Evolutionary conservation across 2,329 filamentous ascomycete species (phyloP).

Genomic region (Conoideocrella luteorostrata): DNA sequence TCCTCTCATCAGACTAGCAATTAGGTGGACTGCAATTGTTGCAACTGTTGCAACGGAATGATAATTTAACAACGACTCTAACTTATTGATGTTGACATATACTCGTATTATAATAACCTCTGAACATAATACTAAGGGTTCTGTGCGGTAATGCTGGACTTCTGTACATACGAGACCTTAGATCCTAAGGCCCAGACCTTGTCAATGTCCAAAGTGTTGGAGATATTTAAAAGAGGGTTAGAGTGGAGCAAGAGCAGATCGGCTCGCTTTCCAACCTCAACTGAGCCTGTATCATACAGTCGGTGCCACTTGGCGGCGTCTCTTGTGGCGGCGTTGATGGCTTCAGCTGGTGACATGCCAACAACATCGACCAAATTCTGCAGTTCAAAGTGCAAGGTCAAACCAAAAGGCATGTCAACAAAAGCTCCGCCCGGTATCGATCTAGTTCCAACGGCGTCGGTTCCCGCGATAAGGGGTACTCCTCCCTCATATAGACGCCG

Average conservation of each 20-base stretch:
- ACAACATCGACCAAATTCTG: neutral
- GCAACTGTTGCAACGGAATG: too few species aligned
- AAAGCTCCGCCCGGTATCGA: neutral
- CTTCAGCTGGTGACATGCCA: neutral
- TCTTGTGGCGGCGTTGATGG: neutral
- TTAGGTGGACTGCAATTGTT: too few species aligned
- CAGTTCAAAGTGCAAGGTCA: neutral
- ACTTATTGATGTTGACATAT: too few species aligned
- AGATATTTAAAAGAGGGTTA: neutral
- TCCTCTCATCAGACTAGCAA: too few species aligned
- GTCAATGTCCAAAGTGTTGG: neutral
- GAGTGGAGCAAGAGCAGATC: neutral
- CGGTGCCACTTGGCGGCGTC: neutral
- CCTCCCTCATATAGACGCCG: neutral
- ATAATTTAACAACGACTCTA: too few species aligned
- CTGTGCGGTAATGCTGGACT: too few species aligned
- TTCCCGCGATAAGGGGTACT: neutral
- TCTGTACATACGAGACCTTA: too few species aligned
- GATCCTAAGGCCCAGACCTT: neutral
- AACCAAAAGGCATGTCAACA: neutral
- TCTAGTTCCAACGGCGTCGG: neutral
- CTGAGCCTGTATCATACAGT: neutral
- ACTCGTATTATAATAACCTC: too few species aligned
- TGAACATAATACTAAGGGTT: too few species aligned
- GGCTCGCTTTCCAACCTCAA: neutral